phyloP scores from a whole-genome alignment of 2,329 filamentous ascomycete species.

The Ceratocystis harringtonii region DNA sequence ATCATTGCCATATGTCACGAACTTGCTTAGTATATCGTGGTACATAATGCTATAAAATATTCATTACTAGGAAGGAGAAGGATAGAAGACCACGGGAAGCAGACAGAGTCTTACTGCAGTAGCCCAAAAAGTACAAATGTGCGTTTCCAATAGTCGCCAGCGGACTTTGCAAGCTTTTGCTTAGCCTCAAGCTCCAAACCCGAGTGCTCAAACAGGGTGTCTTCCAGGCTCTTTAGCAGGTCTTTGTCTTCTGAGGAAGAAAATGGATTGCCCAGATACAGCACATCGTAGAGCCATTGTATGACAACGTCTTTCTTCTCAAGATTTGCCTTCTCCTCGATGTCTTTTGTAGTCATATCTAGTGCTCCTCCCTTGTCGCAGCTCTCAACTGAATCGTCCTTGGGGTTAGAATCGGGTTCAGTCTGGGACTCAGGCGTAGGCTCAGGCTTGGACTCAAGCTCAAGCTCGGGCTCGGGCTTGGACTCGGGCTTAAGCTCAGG shows the following conservation, averaged over 20 bases:
- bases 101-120: conserved; percentile 31
- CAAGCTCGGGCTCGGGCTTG: neutral
- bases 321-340: neutral
- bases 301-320: conserved; percentile 31
- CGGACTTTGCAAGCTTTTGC: conserved; percentile 38
- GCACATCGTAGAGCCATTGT: conserved; percentile 48
- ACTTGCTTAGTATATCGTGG: neutral
- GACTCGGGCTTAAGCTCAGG: neutral
- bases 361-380: neutral
- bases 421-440: neutral
- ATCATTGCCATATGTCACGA: neutral
- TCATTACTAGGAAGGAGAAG: neutral
- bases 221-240: conserved; percentile 31
- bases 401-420: neutral
- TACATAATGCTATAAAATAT: neutral
- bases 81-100: neutral
- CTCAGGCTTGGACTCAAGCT: neutral
- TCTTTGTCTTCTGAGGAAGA: conserved; percentile 22
- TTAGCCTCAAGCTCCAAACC: conserved; percentile 30
- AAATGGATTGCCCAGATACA: conserved; percentile 35
- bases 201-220: conserved; percentile 30
- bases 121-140: conserved; percentile 71
- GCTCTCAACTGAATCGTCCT: neutral
- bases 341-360: conserved; percentile 14
- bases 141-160: conserved; percentile 68